Evolutionary conservation across 1,139 yeast genomes (phyloP).

Genomic region (Hyphopichia wangnamkhiaoensis): DNA sequence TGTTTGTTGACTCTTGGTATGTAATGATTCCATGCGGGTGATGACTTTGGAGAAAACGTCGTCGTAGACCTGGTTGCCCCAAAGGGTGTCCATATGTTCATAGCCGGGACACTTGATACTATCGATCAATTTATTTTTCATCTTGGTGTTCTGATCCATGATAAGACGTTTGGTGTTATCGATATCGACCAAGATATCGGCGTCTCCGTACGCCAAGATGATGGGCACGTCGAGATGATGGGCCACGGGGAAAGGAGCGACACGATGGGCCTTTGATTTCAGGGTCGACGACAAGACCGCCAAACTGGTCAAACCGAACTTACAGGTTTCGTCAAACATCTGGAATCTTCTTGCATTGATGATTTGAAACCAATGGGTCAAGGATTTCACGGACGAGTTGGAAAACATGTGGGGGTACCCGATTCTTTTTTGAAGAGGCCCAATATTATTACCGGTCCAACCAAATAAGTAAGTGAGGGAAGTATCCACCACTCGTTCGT

Average conservation of each 20-base stretch:
- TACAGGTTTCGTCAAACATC: constrained; percentile 48
- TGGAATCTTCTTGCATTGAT: constrained; percentile 43
- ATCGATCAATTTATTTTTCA: constrained; percentile 25
- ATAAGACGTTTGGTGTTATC: constrained; percentile 28
- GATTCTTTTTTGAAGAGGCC: constrained; percentile 32
- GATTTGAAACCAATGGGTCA: constrained; percentile 52
- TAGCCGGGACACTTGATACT: constrained; percentile 26
- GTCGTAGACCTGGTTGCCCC: constrained; percentile 33
- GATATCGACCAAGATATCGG: constrained; percentile 44
- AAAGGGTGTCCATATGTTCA: constrained; percentile 40
- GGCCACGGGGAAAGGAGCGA: constrained; percentile 57
- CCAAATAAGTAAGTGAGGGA: constrained; percentile 41
- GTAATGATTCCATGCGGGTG: constrained; percentile 9
- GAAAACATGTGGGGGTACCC: constrained; percentile 53
- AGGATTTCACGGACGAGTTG: constrained; percentile 46
- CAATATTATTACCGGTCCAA: constrained; percentile 41
- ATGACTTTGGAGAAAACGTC: constrained; percentile 24
- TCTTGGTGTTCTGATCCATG: constrained; percentile 24
- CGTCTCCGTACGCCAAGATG: constrained; percentile 42
- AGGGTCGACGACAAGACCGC: constrained; percentile 24
- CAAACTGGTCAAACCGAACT: constrained; percentile 21
- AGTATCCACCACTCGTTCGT: constrained; percentile 38
- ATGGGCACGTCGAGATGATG: constrained; percentile 45
- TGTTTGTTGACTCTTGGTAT: neutral
- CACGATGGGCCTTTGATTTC: constrained; percentile 40